Percentiles rank a stretch among this genome's conserved stretches.
These are phyloP conservation scores for Chimonanthus salicifolius DNA, from an alignment of 164 flowering plant genomes.

Conservation along the genomic window DNA sequence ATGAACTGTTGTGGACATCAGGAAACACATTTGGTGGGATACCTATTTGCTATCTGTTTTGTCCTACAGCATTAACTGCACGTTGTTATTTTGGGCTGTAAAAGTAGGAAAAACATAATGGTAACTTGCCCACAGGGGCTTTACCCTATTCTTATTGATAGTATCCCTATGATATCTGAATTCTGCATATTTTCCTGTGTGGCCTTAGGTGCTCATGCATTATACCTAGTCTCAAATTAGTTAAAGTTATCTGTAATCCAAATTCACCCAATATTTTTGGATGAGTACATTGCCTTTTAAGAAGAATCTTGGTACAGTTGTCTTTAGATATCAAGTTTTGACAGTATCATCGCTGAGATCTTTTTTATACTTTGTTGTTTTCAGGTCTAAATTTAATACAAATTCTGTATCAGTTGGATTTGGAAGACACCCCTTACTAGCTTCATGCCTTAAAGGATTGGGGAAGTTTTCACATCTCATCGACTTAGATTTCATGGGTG, in stretches of 20 bases:
- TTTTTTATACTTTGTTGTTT: slow-evolving; percentile 8
- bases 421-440: slow-evolving; percentile 64
- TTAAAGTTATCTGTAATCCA: not conserved
- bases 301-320: not conserved
- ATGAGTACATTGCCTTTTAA: not conserved
- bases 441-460: slow-evolving; percentile 78
- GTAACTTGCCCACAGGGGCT: no score
- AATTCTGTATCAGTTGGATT: slow-evolving; percentile 23
- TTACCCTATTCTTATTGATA: no score
- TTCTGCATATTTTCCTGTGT: no score
- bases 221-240: no score
- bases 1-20: no score
- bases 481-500: slow-evolving; percentile 88
- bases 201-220: no score
- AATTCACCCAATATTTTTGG: not conserved
- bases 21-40: not conserved
- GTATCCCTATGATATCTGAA: no score
- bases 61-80: not conserved
- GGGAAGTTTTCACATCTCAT: slow-evolving; percentile 83
- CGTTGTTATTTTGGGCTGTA: no score
- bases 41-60: no score
- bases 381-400: slow-evolving; percentile 17
- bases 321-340: not conserved
- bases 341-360: not conserved
- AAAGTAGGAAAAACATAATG: no score